Percentiles rank a stretch among this genome's conserved stretches.
These are phyloP conservation scores for Alternaria metachromatica DNA, from an alignment of 2,329 filamentous ascomycete species.

Conservation along the genomic window DNA sequence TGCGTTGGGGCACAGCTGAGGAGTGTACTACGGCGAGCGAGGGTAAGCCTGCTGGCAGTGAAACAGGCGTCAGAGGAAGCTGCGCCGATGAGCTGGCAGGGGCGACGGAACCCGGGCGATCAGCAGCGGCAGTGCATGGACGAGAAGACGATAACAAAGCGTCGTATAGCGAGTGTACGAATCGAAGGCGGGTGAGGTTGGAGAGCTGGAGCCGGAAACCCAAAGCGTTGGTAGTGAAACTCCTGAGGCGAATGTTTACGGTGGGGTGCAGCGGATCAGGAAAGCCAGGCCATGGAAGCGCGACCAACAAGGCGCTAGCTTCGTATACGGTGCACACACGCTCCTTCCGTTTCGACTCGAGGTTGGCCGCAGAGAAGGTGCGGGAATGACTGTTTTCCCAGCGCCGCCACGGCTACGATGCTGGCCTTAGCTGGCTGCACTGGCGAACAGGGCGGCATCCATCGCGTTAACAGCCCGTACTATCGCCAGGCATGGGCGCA, in stretches of 20 bases:
- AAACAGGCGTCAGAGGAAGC: constrained; percentile 23
- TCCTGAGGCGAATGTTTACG: constrained; percentile 22
- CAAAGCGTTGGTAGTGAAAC: constrained; percentile 12
- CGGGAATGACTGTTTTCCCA: not conserved
- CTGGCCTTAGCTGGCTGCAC: not conserved
- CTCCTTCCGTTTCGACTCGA: constrained; percentile 14
- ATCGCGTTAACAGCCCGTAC: constrained; percentile 8
- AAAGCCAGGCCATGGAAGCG: constrained; percentile 7
- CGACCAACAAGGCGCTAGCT: constrained; percentile 17
- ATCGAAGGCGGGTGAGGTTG: constrained; percentile 9
- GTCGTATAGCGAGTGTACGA: constrained; percentile 19
- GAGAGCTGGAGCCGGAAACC: constrained; percentile 2
- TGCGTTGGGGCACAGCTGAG: constrained; percentile 6
- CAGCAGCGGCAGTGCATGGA: constrained; percentile 10
- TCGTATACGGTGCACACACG: constrained; percentile 20
- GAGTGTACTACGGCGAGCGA: constrained; percentile 21
- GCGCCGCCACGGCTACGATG: constrained; percentile 5
- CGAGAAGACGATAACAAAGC: not conserved
- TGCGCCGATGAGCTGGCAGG: constrained; percentile 27
- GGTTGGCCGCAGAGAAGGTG: constrained; percentile 5
- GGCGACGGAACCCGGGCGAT: constrained; percentile 16
- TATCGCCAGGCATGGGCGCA: constrained; percentile 1
- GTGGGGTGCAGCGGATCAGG: constrained; percentile 16
- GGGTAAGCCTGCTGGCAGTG: constrained; percentile 23
- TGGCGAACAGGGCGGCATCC: constrained; percentile 10